Conservation (phyloP, 495 filamentous ascomycete species). For the Collariella sp. region DNA sequence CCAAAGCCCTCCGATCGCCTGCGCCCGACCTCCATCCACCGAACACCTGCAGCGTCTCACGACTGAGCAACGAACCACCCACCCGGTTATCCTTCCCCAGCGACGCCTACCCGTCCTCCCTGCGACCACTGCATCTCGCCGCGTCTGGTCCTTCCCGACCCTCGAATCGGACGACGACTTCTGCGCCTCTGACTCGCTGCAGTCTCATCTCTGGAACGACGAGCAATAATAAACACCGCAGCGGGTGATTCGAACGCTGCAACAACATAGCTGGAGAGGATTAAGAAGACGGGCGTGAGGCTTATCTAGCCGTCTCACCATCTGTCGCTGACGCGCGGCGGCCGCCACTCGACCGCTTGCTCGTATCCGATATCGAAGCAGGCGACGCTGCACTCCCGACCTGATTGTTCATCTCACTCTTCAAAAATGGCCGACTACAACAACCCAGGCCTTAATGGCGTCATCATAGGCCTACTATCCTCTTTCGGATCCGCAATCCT, state of each 20-base stretch:
- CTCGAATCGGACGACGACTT: not conserved
- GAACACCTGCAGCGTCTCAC: not conserved
- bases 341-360: slow-evolving; percentile 15
- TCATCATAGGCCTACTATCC: slow-evolving; percentile 92
- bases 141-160: not conserved
- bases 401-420: not conserved
- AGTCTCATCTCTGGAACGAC: no score
- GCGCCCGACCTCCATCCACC: not conserved
- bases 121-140: not conserved
- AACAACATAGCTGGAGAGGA: not conserved
- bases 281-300: not conserved
- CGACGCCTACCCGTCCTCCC: not conserved
- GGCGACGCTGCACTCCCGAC: not conserved
- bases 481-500: slow-evolving; percentile 88
- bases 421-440: slow-evolving; percentile 22
- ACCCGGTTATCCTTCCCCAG: not conserved
- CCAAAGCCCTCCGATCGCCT: not conserved
- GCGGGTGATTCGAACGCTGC: not conserved
- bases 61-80: not conserved
- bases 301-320: slow-evolving; percentile 11
- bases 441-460: slow-evolving; percentile 52
- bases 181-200: not conserved
- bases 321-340: slow-evolving; percentile 16
- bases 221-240: not conserved
- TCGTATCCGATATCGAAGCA: not conserved